Base-by-base conservation (phyloP, 495 filamentous ascomycete species). In the Podospora bellae-mahoneyi region DNA sequence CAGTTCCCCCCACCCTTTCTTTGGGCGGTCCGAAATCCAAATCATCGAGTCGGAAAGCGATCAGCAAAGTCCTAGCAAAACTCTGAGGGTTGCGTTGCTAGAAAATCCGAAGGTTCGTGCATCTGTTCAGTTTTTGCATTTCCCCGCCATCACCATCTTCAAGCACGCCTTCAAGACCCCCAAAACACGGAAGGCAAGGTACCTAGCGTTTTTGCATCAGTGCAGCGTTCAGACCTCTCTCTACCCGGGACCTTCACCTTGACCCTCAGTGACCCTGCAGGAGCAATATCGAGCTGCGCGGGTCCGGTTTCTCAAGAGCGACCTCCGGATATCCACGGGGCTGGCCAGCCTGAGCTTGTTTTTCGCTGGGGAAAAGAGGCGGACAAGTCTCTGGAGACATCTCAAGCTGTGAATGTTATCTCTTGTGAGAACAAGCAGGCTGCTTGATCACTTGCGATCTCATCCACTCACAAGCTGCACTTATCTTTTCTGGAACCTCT, bases 271-370 rank as follows among this genome's bases (percentile, higher is more conserved):
- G 60, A 62, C 57, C 64, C 70, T 66, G 63, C 60, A 63, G 15
- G 28, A 53, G 64, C 66, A 72, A 70, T 71, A 69, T 72, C 66
- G 62, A 69, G 58, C 71, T 68, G 68, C 56, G 16, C 65, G 39
- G 53, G 39, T 48, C 39, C 9, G 39, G 39, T 48, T 48, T 48
- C 15, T 48, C 15, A 10, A 16, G 15, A 16, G 15, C 9, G 9
- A 48, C 39, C 9, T 48, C 39, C 39, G 39, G 39, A 48, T 48
- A 48, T 48, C 39, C 39, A 18, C 39, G 39, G 39, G 39, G 39
- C 39, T 48, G 39, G 39, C 39, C 39, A 48, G 39, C 39, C 39
- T 48, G 39, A 48, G 39, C 39, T 48, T 48, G 39, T 48, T 48
- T 48, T 48, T 16, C 23, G 23, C 23, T 48, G 39, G 9, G 39